phyloP scores from a whole-genome alignment of 176 grass and related monocot species.

The Triticum urartu region DNA sequence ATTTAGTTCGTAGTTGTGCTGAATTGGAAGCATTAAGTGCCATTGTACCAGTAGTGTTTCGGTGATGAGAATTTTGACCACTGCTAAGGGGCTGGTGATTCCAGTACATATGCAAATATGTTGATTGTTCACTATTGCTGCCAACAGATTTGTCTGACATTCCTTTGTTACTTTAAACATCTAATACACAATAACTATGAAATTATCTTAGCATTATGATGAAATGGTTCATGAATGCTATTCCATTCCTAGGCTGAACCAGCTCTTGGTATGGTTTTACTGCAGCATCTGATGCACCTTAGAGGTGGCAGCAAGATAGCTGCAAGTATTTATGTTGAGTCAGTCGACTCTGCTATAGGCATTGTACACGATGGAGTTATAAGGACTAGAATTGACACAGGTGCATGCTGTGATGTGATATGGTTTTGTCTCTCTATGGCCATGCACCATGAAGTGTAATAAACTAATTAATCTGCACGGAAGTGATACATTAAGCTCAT shows the following conservation, averaged over 20 bases:
- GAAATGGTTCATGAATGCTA: not conserved
- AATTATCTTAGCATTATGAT: not conserved
- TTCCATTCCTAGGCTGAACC: not conserved
- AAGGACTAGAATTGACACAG: not conserved
- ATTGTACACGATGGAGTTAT: conserved; percentile 9
- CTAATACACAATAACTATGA: not conserved
- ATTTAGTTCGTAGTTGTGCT: not conserved
- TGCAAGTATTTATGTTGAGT: not conserved
- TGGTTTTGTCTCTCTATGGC: not conserved
- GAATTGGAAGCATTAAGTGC: not conserved
- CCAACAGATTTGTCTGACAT: not conserved
- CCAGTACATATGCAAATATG: not conserved
- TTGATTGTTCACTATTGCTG: not conserved
- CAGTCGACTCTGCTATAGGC: not conserved
- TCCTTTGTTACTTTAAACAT: not conserved
- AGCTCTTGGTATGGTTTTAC: not conserved
- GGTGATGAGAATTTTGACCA: not conserved
- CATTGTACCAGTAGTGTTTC: not conserved
- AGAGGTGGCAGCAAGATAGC: not conserved
- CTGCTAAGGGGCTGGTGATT: not conserved
- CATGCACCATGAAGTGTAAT: not conserved
- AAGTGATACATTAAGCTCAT: not conserved
- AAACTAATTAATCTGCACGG: not conserved
- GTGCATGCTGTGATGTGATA: not conserved
- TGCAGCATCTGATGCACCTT: not conserved